phyloP scores from a whole-genome alignment of 164 flowering plant genomes.

The Vitis labrusca region DNA sequence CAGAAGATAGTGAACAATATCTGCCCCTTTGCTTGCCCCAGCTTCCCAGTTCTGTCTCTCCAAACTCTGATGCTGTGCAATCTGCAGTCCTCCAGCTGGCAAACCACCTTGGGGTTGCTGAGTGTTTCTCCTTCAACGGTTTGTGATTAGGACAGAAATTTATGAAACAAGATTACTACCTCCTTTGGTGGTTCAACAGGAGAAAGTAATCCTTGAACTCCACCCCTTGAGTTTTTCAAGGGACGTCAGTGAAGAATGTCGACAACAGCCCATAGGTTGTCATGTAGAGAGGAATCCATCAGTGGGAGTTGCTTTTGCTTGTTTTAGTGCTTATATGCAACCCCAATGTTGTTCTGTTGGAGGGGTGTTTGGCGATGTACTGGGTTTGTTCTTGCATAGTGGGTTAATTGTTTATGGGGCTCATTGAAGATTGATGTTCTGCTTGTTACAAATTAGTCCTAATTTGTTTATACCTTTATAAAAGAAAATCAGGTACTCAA shows the following conservation, averaged over 20 bases:
- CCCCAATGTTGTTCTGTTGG: slow-evolving; percentile 2
- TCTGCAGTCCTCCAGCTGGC: slow-evolving; percentile 56
- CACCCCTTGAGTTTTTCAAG: no score
- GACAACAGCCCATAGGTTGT: neutral
- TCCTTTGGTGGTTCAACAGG: no score
- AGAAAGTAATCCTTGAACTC: no score
- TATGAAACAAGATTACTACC: neutral
- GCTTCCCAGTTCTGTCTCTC: slow-evolving; percentile 64
- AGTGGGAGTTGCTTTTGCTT: slow-evolving; percentile 15
- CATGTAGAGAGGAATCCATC: neutral
- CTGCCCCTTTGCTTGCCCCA: slow-evolving; percentile 76
- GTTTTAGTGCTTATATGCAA: slow-evolving; percentile 5
- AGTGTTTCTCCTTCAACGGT: slow-evolving; percentile 41
- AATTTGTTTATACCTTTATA: slow-evolving; percentile 21
- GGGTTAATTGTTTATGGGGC: neutral
- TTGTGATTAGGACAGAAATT: slow-evolving; percentile 8
- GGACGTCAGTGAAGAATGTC: no score
- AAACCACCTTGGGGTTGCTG: slow-evolving; percentile 49
- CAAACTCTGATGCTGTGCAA: slow-evolving; percentile 48
- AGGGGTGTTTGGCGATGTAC: slow-evolving; percentile 9
- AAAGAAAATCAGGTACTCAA: slow-evolving; percentile 18
- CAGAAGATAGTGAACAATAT: slow-evolving; percentile 44
- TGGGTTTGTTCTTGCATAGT: neutral
- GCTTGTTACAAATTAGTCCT: slow-evolving; percentile 3
- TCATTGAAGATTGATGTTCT: no score